A percentile compares a stretch with the other conserved stretches of the same genome.
These are phyloP conservation scores for Ustilago sp. DNA, from an alignment of 1,284 basidiomycete genomes.

Conservation along the genomic window DNA sequence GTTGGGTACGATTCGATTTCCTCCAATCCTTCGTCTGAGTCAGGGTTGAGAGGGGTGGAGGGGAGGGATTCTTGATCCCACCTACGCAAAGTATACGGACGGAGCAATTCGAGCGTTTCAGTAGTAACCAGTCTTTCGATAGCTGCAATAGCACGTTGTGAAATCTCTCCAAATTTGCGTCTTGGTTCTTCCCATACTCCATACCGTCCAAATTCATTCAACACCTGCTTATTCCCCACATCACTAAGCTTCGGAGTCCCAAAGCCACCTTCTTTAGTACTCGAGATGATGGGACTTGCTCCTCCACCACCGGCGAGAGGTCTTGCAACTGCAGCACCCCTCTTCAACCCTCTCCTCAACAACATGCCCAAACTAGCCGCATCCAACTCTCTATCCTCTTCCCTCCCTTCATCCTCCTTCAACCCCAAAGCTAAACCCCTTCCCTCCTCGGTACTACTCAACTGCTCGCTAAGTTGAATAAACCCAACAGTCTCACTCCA, in stretches of 20 bases:
- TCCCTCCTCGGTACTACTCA: constrained; percentile 44
- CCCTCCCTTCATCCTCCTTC: constrained; percentile 34
- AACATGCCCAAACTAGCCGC: constrained; percentile 57
- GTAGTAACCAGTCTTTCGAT: constrained; percentile 56
- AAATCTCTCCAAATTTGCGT: constrained; percentile 47
- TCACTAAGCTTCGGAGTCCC: constrained; percentile 30
- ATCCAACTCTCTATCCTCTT: constrained; percentile 57
- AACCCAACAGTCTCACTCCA: constrained; percentile 59
- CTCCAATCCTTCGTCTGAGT: constrained; percentile 6
- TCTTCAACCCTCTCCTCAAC: constrained; percentile 54
- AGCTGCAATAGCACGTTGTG: constrained; percentile 33
- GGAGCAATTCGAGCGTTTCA: constrained; percentile 57
- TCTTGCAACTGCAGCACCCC: constrained; percentile 42
- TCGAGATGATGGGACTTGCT: constrained; percentile 5
- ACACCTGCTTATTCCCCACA: constrained; percentile 15
- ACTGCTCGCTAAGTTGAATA: constrained; percentile 50
- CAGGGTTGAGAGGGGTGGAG: background rate
- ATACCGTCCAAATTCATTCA: constrained; percentile 28
- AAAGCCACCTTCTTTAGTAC: constrained; percentile 4
- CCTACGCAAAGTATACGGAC: constrained; percentile 43
- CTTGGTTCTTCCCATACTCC: constrained; percentile 62
- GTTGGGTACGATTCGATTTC: constrained; percentile 42
- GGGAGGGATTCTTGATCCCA: constrained; percentile 37
- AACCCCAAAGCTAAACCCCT: constrained; percentile 26
- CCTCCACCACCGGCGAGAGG: constrained; percentile 14